Conservation (phyloP, 257 asterid genomes). For the Paulownia fortunei region DNA sequence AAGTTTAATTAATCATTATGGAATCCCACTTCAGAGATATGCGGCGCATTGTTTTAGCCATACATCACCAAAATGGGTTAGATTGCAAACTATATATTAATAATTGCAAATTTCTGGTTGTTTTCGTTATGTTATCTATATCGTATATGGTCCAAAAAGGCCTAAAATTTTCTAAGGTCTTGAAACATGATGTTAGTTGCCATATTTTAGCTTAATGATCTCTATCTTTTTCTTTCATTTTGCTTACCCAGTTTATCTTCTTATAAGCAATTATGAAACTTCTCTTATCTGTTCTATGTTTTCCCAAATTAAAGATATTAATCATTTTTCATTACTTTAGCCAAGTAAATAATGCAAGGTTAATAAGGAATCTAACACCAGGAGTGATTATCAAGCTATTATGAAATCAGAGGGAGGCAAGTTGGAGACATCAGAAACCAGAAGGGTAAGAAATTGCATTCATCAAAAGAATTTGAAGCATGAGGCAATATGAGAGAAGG, state of each 20-base stretch:
- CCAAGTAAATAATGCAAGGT: not conserved
- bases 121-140: not conserved
- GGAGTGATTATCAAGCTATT: not conserved
- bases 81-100: not conserved
- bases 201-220: not conserved
- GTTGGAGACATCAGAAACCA: too few relatives aligned
- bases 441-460: too few relatives aligned
- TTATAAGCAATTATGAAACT: not conserved
- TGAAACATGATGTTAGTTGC: not conserved
- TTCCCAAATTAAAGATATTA: not conserved
- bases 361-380: too few relatives aligned
- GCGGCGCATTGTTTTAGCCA: not conserved
- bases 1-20: not conserved
- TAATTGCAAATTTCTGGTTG: not conserved
- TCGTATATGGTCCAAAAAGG: not conserved
- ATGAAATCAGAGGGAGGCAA: not conserved
- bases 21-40: not conserved
- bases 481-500: too few relatives aligned
- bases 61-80: not conserved
- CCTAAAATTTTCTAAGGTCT: too few relatives aligned
- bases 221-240: not conserved
- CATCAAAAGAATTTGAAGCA: too few relatives aligned
- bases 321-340: not conserved
- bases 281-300: not conserved
- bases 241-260: not conserved